Evolutionary conservation across 495 filamentous ascomycete genomes (phyloP).

Genomic region (Hyphodiscus hymeniophilus): DNA sequence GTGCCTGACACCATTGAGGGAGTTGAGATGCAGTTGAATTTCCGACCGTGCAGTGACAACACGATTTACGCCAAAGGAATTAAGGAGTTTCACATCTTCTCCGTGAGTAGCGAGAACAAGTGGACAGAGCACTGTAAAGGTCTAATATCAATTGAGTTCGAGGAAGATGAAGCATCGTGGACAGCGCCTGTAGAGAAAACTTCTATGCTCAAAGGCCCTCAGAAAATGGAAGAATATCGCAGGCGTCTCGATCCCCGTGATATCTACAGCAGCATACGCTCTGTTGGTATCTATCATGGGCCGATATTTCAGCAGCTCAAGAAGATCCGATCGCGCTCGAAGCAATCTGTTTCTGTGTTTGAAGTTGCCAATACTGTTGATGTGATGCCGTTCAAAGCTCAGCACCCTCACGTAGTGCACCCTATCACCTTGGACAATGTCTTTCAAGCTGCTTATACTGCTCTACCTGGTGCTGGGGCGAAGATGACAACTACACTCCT

Average conservation of each 20-base stretch:
- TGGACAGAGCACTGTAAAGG: background rate
- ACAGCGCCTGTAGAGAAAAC: too few species aligned
- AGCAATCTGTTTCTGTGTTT: conserved; percentile 18
- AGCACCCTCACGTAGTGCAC: conserved; percentile 37
- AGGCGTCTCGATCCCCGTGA: conserved; percentile 2
- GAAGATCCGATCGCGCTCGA: conserved; percentile 13
- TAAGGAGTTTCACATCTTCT: conserved; percentile 2
- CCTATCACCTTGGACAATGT: conserved; percentile 34
- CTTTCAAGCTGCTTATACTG: background rate
- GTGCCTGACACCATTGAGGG: background rate
- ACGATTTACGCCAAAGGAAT: background rate
- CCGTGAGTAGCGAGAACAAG: background rate
- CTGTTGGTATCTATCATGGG: conserved; percentile 27
- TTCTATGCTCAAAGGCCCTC: background rate
- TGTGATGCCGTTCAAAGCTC: conserved; percentile 32
- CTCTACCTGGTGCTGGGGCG: background rate
- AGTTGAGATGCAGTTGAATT: background rate
- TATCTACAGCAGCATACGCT: conserved; percentile 12
- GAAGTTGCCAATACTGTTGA: conserved; percentile 30
- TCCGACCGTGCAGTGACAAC: background rate
- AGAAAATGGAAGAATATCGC: background rate
- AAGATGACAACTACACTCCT: background rate
- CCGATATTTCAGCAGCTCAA: conserved; percentile 30
- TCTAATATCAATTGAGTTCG: conserved; percentile 21
- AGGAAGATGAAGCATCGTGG: too few species aligned